Evolutionary conservation across 129 eudicot species (phyloP), one percentile per base, ranked within the genome.

Genomic region (Ambrosia artemisiifolia): DNA sequence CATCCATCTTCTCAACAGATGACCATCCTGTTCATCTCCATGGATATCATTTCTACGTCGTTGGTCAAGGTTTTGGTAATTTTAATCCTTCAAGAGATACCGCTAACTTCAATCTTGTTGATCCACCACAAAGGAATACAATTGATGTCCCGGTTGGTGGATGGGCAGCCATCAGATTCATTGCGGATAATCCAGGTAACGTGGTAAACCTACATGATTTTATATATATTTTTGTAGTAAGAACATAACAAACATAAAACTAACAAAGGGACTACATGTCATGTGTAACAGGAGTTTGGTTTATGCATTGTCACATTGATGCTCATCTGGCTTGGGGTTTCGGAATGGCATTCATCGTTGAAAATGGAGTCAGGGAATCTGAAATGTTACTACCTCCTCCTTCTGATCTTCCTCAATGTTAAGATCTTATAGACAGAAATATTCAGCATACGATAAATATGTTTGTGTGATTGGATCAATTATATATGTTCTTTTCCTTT

Each of bases 241-340:
- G 24, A 10, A 51, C 42, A 42, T 43, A 24, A n/a, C 2, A 75
- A 50, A 7, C 44, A 53, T 75, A 66, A 48, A 59, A 30, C 28
- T 42, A 43, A 68, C 10, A 14, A 34, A 3, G 24, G 7, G 13
- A 43, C 38, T 18, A 44, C 9, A 40, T 40, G 9, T 67, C 9
- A 40, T 40, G 9, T 67, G 59, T 59, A 59, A n/a, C 78, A 75
- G 67, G 72, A 73, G 56, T 54, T 63, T 69, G 77, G 69, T 34
- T 76, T 6, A 48, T 71, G 72, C 80, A 81, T 14, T 75, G 84
- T 51, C 73, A 79, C 70, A 79, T 62, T 66, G 79, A 79, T 67
- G 42, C 78, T 20, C 97, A 91, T 88, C 81, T 91, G 7, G 81
- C 83, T 16, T 91, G 97, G 97, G 97, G 97, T 17, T 78, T 91